phyloP scores from a whole-genome alignment of 192 early-diverging fungal species.

The Linnemannia elongata region DNA sequence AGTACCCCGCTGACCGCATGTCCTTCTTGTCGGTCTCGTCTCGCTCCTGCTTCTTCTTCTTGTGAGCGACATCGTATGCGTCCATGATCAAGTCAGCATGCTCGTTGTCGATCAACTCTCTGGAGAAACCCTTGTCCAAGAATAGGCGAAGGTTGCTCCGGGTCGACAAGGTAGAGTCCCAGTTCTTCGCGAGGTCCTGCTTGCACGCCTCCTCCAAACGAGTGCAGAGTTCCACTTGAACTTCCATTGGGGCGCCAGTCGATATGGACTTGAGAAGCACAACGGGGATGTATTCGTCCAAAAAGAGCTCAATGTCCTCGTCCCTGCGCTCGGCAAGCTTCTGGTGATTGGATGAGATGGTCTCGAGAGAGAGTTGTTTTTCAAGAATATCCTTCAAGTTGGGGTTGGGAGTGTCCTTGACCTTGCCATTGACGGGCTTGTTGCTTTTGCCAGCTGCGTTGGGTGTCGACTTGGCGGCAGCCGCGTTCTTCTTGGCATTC shows the following conservation, averaged over 20 bases:
- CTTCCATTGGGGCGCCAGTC: background rate
- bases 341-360: background rate
- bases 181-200: background rate
- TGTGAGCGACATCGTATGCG: background rate
- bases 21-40: background rate
- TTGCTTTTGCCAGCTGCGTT: background rate
- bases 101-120: background rate
- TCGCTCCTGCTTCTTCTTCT: background rate
- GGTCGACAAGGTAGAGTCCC: background rate
- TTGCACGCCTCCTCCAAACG: background rate
- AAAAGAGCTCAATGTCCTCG: constrained; percentile 17
- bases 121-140: background rate
- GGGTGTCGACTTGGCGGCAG: background rate
- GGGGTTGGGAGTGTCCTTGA: background rate
- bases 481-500: background rate
- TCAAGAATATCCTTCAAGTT: background rate
- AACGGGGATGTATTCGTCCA: constrained; percentile 17
- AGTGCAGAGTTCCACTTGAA: background rate
- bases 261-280: background rate
- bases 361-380: background rate
- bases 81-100: background rate
- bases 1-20: background rate
- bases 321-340: background rate
- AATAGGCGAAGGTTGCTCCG: background rate
- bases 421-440: background rate